phyloP scores from a whole-genome alignment of 2,329 filamentous ascomycete species.

The Periconia macrospinosa region DNA sequence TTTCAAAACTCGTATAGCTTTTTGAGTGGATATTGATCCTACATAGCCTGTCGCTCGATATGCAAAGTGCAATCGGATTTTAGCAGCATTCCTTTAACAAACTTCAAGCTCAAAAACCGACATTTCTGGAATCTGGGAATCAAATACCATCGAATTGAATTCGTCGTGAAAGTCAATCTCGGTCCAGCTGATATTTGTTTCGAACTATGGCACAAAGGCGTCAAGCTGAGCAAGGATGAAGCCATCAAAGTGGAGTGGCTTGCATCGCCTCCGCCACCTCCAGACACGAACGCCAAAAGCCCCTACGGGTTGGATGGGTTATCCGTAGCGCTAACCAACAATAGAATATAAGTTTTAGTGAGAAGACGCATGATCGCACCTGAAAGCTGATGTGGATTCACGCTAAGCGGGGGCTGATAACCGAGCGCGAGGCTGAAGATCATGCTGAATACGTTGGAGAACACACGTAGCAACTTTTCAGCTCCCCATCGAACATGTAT shows the following conservation, averaged over 20 bases:
- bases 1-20: not conserved
- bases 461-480: too few relatives aligned
- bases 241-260: conserved; percentile 24
- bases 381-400: too few relatives aligned
- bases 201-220: conserved; percentile 23
- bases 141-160: conserved; percentile 22
- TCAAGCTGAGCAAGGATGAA: conserved; percentile 23
- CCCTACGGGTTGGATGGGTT: too few relatives aligned
- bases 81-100: conserved; percentile 10
- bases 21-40: not conserved
- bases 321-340: too few relatives aligned
- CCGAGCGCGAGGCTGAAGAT: too few relatives aligned
- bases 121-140: conserved; percentile 23
- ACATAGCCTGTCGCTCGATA: conserved; percentile 16
- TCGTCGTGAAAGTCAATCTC: conserved; percentile 20
- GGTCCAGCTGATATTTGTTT: conserved; percentile 22
- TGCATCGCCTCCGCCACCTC: conserved; percentile 7
- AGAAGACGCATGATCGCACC: too few relatives aligned
- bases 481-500: too few relatives aligned
- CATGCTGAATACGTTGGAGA: too few relatives aligned
- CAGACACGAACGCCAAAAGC: not conserved
- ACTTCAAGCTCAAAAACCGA: conserved; percentile 25
- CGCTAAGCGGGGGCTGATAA: too few relatives aligned
- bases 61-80: conserved; percentile 25
- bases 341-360: too few relatives aligned